phyloP scores from a whole-genome alignment of 2,329 filamentous ascomycete genomes.

The Colletotrichum spaethianum region DNA sequence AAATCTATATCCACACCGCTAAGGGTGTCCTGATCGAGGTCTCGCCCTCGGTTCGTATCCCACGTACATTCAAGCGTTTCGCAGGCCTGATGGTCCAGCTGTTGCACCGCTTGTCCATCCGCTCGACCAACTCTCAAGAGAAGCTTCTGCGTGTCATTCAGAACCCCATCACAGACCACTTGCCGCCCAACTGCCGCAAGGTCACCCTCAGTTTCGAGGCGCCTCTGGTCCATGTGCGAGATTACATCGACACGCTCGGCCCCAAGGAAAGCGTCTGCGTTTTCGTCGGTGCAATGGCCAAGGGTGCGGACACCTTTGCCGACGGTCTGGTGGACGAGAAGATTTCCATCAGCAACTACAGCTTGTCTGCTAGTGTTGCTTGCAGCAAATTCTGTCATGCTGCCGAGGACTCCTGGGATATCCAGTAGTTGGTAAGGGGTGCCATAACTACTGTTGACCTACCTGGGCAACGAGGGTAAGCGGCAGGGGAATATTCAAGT shows the following conservation, averaged over 20 bases:
- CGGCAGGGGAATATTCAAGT: not conserved
- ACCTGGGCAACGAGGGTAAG: not conserved
- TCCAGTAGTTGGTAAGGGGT: conserved; percentile 74
- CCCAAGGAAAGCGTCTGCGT: conserved; percentile 95
- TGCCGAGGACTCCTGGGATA: conserved; percentile 95
- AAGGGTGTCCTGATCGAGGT: conserved; percentile 98
- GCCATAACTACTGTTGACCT: not conserved
- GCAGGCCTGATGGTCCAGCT: conserved; percentile 99
- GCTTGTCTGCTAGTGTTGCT: conserved; percentile 95
- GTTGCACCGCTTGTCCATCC: conserved; percentile 93
- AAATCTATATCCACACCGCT: conserved; percentile 98
- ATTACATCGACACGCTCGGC: conserved; percentile 86
- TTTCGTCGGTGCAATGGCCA: conserved; percentile 98
- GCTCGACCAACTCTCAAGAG: conserved; percentile 96
- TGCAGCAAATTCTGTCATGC: conserved; percentile 99
- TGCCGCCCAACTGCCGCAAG: conserved; percentile 97
- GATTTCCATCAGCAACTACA: conserved; percentile 98
- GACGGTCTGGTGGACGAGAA: conserved; percentile 96
- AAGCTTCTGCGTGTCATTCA: conserved; percentile 98
- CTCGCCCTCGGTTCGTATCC: conserved; percentile 97
- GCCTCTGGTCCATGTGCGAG: conserved; percentile 86
- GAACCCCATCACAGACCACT: conserved; percentile 96
- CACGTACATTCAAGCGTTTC: conserved; percentile 98
- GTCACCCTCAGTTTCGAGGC: conserved; percentile 97
- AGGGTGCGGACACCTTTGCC: conserved; percentile 95